phyloP scores from a whole-genome alignment of 2,329 filamentous ascomycete genomes.

The Penicillium sp. region DNA sequence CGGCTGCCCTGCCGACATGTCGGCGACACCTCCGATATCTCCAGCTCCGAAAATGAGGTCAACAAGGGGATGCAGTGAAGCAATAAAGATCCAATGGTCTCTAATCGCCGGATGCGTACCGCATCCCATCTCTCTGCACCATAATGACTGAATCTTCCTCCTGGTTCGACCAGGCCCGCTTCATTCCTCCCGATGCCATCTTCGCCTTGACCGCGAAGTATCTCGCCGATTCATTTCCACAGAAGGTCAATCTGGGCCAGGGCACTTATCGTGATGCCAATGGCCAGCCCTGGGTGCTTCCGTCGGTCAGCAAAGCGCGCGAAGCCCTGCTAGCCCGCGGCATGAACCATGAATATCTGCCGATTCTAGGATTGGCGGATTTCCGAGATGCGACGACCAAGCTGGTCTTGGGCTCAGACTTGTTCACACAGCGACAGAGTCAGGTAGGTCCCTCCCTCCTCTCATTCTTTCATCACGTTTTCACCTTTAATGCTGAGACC shows the following conservation, averaged over 20 bases:
- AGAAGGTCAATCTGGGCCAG: constrained; percentile 41
- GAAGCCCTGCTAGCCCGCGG: constrained; percentile 62
- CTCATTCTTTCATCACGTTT: no score
- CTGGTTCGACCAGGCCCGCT: constrained; percentile 15
- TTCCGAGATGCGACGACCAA: constrained; percentile 86
- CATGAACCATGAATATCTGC: constrained; percentile 94
- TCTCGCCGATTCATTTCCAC: constrained; percentile 17
- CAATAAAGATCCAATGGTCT: background rate
- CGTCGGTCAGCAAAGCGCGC: constrained; percentile 30
- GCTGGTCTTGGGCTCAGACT: constrained; percentile 71
- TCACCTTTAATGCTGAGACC: constrained; percentile 45
- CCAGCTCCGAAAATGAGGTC: no score
- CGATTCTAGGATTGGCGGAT: constrained; percentile 79
- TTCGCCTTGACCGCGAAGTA: constrained; percentile 29
- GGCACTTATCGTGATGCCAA: constrained; percentile 42
- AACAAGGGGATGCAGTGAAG: background rate
- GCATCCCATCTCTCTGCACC: background rate
- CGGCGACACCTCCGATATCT: constrained; percentile 5
- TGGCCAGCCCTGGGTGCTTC: constrained; percentile 40
- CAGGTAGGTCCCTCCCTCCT: constrained; percentile 17
- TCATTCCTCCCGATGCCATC: constrained; percentile 25
- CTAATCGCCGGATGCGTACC: background rate
- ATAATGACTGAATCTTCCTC: background rate
- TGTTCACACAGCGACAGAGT: constrained; percentile 8
- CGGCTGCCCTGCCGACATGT: background rate